These are phyloP conservation scores for Dendrostoma leiphaemia DNA, from an alignment of 2,329 filamentous ascomycete genomes.

Conservation along the genomic window DNA sequence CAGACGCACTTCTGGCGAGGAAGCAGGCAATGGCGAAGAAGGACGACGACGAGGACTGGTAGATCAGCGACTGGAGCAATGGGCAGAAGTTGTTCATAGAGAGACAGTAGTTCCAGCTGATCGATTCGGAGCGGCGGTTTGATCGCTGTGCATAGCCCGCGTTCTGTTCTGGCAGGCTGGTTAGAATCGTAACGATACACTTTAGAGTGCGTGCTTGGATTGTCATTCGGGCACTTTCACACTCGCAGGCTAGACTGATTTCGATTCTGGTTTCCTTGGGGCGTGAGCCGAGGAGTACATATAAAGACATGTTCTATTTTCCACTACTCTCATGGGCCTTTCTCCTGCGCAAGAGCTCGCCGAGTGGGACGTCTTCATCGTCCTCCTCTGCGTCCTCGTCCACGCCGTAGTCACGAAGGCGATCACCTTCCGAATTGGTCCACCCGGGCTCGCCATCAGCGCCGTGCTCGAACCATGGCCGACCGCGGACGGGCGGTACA, in stretches of 20 bases:
- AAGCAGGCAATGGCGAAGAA: constrained; percentile 74
- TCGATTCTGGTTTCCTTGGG: constrained; percentile 7
- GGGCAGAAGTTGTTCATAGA: constrained; percentile 7
- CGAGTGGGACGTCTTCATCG: constrained; percentile 66
- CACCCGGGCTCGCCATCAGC: constrained; percentile 57
- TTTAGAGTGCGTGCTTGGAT: neutral
- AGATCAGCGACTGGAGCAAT: constrained; percentile 21
- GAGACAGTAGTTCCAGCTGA: neutral
- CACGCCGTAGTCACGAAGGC: constrained; percentile 73
- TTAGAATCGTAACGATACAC: constrained; percentile 6
- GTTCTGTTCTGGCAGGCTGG: neutral
- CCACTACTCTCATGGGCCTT: constrained; percentile 30
- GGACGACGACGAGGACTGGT: constrained; percentile 72
- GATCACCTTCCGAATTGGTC: constrained; percentile 74
- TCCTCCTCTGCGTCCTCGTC: constrained; percentile 61
- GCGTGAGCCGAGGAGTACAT: constrained; percentile 14
- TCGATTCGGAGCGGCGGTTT: neutral
- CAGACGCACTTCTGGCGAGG: constrained; percentile 73
- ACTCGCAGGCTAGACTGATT: neutral
- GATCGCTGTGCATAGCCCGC: constrained; percentile 15
- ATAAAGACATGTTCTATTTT: constrained; percentile 23
- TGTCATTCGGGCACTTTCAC: neutral
- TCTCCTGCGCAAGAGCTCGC: constrained; percentile 61
- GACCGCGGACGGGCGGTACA: constrained; percentile 11
- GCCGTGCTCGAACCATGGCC: constrained; percentile 25